Conservation (phyloP, 2,329 filamentous ascomycete genomes). For the Colletotrichum sp. region DNA sequence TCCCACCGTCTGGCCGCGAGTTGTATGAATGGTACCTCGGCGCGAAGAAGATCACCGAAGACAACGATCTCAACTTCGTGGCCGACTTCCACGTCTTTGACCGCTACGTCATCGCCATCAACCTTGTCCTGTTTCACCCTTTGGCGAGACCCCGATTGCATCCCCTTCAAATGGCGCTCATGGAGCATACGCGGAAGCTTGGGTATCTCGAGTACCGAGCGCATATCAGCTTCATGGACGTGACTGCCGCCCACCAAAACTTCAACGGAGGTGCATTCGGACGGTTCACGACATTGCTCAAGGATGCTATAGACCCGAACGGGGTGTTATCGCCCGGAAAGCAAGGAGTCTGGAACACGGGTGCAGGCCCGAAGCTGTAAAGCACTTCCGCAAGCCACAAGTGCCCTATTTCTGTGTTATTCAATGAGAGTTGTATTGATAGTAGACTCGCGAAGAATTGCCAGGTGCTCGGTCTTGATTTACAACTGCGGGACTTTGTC, state of each 20-base stretch:
- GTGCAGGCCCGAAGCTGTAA: background rate
- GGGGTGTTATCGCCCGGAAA: constrained; percentile 43
- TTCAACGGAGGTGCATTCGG: constrained; percentile 43
- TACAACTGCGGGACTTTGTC: fast-evolving
- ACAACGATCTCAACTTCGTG: constrained; percentile 10
- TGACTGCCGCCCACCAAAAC: constrained; percentile 40
- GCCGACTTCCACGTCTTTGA: constrained; percentile 22
- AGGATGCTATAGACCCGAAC: constrained; percentile 42
- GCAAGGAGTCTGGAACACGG: constrained; percentile 38
- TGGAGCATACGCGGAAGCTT: background rate
- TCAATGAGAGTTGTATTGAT: background rate
- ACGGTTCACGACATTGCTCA: constrained; percentile 42
- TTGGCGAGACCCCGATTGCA: background rate
- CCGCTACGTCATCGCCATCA: constrained; percentile 10
- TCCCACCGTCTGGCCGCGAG: background rate
- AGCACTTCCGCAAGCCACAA: background rate
- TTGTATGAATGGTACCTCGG: background rate
- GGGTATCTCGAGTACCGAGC: background rate
- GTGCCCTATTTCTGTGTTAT: background rate
- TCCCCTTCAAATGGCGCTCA: constrained; percentile 24
- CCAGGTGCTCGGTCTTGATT: background rate
- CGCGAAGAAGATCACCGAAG: background rate
- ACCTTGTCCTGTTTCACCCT: background rate
- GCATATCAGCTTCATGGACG: constrained; percentile 28
- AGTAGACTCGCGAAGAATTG: background rate